Conservation (phyloP, 768 basidiomycete species). For the Tylopilus intermedius region DNA sequence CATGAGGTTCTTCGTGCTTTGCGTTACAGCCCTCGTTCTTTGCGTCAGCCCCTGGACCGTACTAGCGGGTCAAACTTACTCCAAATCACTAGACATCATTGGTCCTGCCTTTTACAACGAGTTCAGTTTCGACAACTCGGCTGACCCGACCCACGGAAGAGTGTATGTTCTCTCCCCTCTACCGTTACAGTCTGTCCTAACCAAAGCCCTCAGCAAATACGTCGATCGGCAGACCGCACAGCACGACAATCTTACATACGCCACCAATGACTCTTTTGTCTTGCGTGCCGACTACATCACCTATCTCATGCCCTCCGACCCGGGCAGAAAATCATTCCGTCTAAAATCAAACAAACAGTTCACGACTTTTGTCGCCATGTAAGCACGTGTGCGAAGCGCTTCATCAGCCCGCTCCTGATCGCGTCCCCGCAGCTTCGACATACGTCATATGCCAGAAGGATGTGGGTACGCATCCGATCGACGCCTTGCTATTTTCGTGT, state of each 20-base stretch:
- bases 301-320: constrained; percentile 16
- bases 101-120: constrained; percentile 46
- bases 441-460: constrained; percentile 30
- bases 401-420: background rate
- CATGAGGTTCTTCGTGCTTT: constrained; percentile 7
- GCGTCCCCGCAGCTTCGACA: constrained; percentile 22
- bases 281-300: constrained; percentile 29
- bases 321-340: constrained; percentile 30
- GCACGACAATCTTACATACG: constrained; percentile 29
- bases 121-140: constrained; percentile 45
- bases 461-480: constrained; percentile 20
- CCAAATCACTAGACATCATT: constrained; percentile 36
- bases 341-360: constrained; percentile 23
- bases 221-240: constrained; percentile 23
- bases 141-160: constrained; percentile 63
- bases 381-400: background rate
- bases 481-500: background rate
- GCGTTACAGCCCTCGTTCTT: background rate
- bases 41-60: background rate
- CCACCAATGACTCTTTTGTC: constrained; percentile 23
- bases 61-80: constrained; percentile 7
- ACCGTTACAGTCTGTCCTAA: background rate
- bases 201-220: constrained; percentile 19
- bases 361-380: constrained; percentile 17
- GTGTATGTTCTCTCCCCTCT: constrained; percentile 41